Evolutionary conservation across 108 stramenopile genomes (phyloP), one percentile per base, ranked within the genome.

Genomic region (Seminavis robusta): DNA sequence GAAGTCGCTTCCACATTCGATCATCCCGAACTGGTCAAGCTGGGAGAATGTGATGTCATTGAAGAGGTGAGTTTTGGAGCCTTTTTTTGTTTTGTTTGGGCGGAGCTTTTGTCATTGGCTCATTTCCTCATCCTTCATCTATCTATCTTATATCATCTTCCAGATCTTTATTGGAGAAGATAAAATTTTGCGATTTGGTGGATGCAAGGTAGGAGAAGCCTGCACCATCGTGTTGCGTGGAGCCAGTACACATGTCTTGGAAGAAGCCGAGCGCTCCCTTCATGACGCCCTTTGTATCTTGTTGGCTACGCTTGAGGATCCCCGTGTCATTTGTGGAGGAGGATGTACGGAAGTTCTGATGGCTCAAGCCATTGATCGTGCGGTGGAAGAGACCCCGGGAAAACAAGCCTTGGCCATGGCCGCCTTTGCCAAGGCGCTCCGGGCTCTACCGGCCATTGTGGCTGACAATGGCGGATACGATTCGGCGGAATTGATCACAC

Each of bases 381-480:
- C 82, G 28, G 88, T 84, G n/a, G 78, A 84, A 39, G 78, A 75
- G 58, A 96, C 92, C 6, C 77, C 97, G 17, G 99, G 99, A 11
- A 99, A 99, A 72, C 83, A 93, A 72, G 95, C 96, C 11, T 79
- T 98, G 41, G 99, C 99, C 67, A 98, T 99, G 95, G 87, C 96
- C 47, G 85, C 95, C 23, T 99, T 96, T 77, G 94, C 97, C 55
- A 73, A 79, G 27, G 98, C 98, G 4, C 83, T 98, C 21, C 81
- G 96, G 15, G 88, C 95, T 59, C 74, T 99, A 41, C 99, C 99
- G 1, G 84, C 93, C 55, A 98, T 97, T 56, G 89, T 99, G 5
- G 99, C 99, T 9, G 99, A 99, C 74, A 99, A 99, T 70, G 97
- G 95, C n/a, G 99, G 99, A 16, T 98, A 93, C 69, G 99, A 99